phyloP scores from a whole-genome alignment of 176 grass and related monocot genomes.

The Oryza nivara region DNA sequence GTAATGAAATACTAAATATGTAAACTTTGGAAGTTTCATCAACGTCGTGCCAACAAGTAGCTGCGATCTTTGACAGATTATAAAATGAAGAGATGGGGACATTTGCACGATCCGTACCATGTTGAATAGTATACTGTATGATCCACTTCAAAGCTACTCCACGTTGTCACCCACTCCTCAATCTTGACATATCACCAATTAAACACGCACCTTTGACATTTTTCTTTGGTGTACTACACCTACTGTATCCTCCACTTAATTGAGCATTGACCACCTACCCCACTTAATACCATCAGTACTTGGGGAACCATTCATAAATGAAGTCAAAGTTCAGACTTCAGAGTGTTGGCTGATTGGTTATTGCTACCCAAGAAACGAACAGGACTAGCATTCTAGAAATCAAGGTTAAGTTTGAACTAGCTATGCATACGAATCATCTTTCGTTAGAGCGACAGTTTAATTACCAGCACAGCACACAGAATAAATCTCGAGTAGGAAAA shows the following conservation, averaged over 20 bases:
- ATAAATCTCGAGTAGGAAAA: too few relatives aligned
- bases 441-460: too few relatives aligned
- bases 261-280: constrained; percentile 7
- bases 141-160: constrained; percentile 15
- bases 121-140: neutral
- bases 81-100: constrained; percentile 1
- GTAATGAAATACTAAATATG: neutral
- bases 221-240: neutral
- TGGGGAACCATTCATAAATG: neutral
- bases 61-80: neutral
- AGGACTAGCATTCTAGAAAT: neutral
- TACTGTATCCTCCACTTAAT: neutral
- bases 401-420: neutral
- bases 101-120: neutral
- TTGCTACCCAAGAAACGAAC: neutral
- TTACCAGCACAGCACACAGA: too few relatives aligned
- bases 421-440: neutral
- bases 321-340: neutral
- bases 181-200: neutral
- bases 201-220: constrained; percentile 6
- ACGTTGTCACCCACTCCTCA: neutral
- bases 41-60: neutral
- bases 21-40: constrained; percentile 13
- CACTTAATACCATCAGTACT: neutral
- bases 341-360: neutral